Conservation (phyloP, 257 asterid genomes). For the Prunella vulgaris region DNA sequence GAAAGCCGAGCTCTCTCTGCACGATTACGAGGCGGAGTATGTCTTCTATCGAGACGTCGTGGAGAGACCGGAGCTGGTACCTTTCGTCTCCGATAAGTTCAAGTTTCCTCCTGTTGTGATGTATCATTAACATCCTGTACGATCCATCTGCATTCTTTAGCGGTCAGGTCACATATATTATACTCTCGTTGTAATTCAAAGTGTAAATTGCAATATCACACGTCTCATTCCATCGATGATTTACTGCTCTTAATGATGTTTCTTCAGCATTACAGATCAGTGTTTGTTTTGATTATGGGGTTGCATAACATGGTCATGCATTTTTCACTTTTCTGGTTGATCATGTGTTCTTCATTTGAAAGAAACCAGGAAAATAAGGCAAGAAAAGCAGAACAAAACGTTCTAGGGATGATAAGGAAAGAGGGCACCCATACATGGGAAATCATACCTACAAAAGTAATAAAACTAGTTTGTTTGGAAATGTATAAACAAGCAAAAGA, state of each 20-base stretch:
- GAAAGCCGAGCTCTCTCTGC: constrained; percentile 72
- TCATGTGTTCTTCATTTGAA: neutral
- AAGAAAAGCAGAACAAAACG: neutral
- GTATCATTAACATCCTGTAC: constrained; percentile 41
- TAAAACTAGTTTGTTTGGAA: neutral
- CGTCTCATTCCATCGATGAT: neutral
- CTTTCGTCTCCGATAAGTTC: constrained; percentile 69
- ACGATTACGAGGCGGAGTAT: constrained; percentile 94
- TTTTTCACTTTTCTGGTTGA: too few species aligned
- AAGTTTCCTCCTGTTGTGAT: constrained; percentile 59
- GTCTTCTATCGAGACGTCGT: constrained; percentile 68
- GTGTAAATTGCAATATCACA: constrained; percentile 20
- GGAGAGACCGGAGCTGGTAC: constrained; percentile 49
- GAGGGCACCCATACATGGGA: neutral
- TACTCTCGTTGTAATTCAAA: constrained; percentile 18
- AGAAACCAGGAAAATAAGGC: neutral
- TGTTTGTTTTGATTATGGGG: too few species aligned
- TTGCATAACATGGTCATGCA: too few species aligned
- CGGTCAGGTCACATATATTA: neutral
- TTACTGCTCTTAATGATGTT: too few species aligned
- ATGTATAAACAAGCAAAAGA: constrained; percentile 18
- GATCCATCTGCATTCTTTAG: neutral
- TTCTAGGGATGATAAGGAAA: neutral
- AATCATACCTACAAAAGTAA: neutral
- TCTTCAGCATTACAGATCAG: too few species aligned